Conservation (phyloP, 129 eudicot genomes). For the Gnaphalium uliginosum region DNA sequence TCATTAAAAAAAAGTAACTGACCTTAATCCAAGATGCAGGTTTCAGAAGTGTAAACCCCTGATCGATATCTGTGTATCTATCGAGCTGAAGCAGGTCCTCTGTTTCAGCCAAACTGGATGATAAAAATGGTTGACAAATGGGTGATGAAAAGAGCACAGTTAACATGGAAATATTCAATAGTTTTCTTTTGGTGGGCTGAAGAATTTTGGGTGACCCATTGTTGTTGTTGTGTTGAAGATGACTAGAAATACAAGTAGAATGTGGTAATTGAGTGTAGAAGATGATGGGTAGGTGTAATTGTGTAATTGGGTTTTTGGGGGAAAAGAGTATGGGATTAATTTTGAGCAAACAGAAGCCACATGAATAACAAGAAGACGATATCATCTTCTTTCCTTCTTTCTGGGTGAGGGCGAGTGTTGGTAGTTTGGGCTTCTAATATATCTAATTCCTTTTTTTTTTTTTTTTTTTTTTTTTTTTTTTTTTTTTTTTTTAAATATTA, state of each 20-base stretch:
- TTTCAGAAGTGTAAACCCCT: constrained; percentile 77
- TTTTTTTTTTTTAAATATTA: too few species aligned
- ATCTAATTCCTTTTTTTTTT: too few species aligned
- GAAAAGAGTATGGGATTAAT: constrained; percentile 4
- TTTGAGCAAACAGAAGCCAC: constrained; percentile 4
- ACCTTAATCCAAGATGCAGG: constrained; percentile 87
- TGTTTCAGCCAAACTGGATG: constrained; percentile 31
- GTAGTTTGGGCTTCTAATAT: neutral
- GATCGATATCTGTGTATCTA: constrained; percentile 56
- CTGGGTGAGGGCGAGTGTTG: neutral
- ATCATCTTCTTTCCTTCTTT: neutral
- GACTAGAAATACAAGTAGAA: neutral
- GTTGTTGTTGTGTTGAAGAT: neutral
- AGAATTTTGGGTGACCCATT: neutral
- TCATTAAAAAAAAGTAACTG: neutral
- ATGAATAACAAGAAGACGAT: neutral
- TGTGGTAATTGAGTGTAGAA: constrained; percentile 5
- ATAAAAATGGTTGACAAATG: constrained; percentile 18
- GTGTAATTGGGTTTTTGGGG: neutral
- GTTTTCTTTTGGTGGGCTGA: constrained; percentile 38
- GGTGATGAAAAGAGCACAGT: constrained; percentile 32
- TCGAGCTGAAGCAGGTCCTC: constrained; percentile 44
- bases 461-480: too few species aligned
- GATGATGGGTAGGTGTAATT: neutral
- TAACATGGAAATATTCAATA: constrained; percentile 41